Evolutionary conservation across 768 basidiomycete genomes (phyloP).

Genomic region (Leccinum incarnatum): DNA sequence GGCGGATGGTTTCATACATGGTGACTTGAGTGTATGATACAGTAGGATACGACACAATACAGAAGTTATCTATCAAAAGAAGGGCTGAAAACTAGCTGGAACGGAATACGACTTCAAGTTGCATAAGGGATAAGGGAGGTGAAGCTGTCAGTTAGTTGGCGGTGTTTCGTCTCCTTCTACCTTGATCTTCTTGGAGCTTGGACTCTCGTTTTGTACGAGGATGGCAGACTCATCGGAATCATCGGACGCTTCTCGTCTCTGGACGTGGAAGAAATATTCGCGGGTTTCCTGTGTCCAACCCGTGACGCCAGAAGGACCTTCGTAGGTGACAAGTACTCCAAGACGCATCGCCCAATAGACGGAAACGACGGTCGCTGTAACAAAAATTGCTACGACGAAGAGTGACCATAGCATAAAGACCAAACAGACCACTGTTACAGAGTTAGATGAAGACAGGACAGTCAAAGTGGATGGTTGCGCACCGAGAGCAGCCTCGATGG

Average conservation of each 20-base stretch:
- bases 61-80: neutral
- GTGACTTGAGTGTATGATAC: conserved; percentile 13
- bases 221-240: conserved; percentile 27
- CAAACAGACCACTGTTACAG: conserved; percentile 33
- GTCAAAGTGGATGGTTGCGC: neutral
- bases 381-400: conserved; percentile 33
- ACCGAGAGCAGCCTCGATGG: conserved; percentile 32
- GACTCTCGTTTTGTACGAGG: conserved; percentile 20
- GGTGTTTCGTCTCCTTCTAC: conserved; percentile 20
- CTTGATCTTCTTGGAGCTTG: conserved; percentile 20
- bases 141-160: neutral
- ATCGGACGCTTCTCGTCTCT: conserved; percentile 19
- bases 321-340: conserved; percentile 32
- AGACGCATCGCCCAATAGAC: conserved; percentile 36
- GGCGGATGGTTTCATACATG: conserved; percentile 6
- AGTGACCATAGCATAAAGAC: conserved; percentile 32
- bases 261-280: conserved; percentile 17
- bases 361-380: conserved; percentile 30
- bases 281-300: conserved; percentile 32
- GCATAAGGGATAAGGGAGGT: neutral
- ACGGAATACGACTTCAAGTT: neutral
- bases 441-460: neutral
- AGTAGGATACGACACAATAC: conserved; percentile 4
- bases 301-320: conserved; percentile 31
- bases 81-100: neutral